phyloP scores from a whole-genome alignment of 2,329 filamentous ascomycete genomes.

The Cryphonectria nitschkei region DNA sequence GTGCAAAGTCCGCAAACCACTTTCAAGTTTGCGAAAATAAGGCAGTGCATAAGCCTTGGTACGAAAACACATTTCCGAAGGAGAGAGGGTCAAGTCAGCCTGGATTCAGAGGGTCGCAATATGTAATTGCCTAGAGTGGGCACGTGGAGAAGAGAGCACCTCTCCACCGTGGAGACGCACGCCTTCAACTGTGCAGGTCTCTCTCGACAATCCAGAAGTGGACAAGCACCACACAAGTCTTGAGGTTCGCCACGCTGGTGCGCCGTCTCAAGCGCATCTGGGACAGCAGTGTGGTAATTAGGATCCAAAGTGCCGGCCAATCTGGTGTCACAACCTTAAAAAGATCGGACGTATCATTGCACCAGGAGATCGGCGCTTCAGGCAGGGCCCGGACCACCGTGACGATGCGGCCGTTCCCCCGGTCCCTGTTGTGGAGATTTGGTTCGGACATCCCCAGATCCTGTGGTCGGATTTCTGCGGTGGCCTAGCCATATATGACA shows the following conservation, averaged over 20 bases:
- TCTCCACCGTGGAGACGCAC: background rate
- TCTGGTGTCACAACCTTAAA: background rate
- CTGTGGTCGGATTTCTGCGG: background rate
- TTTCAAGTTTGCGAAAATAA: background rate
- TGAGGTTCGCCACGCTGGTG: background rate
- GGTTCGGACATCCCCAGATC: background rate
- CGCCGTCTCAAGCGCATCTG: background rate
- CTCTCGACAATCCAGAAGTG: background rate
- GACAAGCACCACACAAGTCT: background rate
- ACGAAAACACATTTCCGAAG: background rate
- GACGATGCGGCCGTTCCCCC: background rate
- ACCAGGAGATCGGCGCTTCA: background rate
- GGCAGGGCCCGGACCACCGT: too few relatives aligned
- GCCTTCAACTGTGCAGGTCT: background rate
- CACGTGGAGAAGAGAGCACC: background rate
- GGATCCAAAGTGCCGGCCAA: background rate
- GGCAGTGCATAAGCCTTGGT: background rate
- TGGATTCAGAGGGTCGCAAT: background rate
- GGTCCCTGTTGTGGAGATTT: background rate
- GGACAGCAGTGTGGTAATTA: background rate
- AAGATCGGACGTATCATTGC: background rate
- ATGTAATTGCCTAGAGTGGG: background rate
- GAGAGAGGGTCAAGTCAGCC: background rate
- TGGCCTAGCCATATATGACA: background rate
- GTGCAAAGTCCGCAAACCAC: background rate